Evolutionary conservation across 257 asterid species (phyloP), one percentile per base, ranked within the genome.

Genomic region (Prunella vulgaris): DNA sequence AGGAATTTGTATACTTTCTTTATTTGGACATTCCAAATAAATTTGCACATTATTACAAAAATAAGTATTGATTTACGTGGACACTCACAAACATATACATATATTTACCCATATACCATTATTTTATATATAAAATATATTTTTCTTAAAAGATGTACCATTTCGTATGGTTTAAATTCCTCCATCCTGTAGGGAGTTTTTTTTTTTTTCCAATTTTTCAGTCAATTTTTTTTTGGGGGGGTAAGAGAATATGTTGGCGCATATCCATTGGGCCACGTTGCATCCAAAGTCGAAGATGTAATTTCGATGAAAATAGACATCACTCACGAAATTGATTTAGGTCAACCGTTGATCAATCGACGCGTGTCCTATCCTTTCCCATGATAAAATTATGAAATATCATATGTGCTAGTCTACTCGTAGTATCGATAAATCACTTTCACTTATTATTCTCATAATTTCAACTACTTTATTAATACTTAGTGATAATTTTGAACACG

Each of bases 261-360:
- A 10, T 18, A 30, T 12, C 14, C 22, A 53, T 68, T 53, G 64
- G 60, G 1, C 30, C 64, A 68, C 73, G 52, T 33, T 42, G 57
- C 64, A 21, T 0, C 49, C 7, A 22, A 27, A 44, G 46, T 0
- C 30, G 20, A 20, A 27, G n/a, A 15, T 3, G 13, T 7, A 5
- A 4, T 75, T 75, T 30, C 69, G 22, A 53, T 30, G 57, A 44
- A 35, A 64, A 12, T 0, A 64, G 53, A 72, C 52, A 59, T 2
- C 21, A 56, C 10, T 61, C 28, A 25, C 28, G 28, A 5, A 10
- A 37, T 48, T 70, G 68, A 66, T 64, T 61, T 63, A 60, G 72
- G 68, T 74, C 67, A 54, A 61, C 78, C 79, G 71, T 71, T 54
- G 7, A 0, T 20, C 4, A 6, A 21, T 0, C 0, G 61, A 51